Percentiles rank a stretch among this genome's conserved stretches.
Evolutionary conservation across 768 basidiomycete genomes (phyloP).

Genomic region (Mycena polygramma): DNA sequence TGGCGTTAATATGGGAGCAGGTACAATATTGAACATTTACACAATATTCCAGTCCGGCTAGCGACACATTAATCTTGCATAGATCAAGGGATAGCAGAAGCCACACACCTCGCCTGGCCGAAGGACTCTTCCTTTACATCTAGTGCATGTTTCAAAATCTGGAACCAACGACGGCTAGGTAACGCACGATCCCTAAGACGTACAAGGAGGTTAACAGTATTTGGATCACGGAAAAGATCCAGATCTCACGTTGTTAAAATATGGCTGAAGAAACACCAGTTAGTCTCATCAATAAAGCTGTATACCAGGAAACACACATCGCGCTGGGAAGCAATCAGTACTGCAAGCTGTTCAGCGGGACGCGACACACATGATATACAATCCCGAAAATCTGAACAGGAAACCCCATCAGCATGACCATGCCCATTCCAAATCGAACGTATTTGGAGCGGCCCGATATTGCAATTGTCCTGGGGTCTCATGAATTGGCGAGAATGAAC

Average conservation of each 20-base stretch:
- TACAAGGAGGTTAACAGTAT: neutral
- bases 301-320: constrained; percentile 14
- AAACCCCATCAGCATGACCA: constrained; percentile 21
- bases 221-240: too few relatives aligned
- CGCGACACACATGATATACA: constrained; percentile 26
- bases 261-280: constrained; percentile 10
- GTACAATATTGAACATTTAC: neutral
- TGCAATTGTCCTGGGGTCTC: neutral
- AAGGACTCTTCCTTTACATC: constrained; percentile 23
- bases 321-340: constrained; percentile 3
- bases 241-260: constrained; percentile 10
- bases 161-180: neutral
- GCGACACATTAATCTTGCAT: neutral
- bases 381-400: constrained; percentile 31
- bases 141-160: neutral
- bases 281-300: neutral
- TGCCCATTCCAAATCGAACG: constrained; percentile 22
- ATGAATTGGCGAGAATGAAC: neutral
- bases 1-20: neutral
- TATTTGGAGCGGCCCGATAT: constrained; percentile 24
- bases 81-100: neutral
- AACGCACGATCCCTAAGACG: constrained; percentile 13
- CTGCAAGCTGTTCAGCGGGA: too few relatives aligned
- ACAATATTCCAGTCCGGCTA: constrained; percentile 32
- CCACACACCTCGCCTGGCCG: constrained; percentile 21